Evolutionary conservation across 2,329 filamentous ascomycete species (phyloP).

Genomic region (Penicillium sp.): DNA sequence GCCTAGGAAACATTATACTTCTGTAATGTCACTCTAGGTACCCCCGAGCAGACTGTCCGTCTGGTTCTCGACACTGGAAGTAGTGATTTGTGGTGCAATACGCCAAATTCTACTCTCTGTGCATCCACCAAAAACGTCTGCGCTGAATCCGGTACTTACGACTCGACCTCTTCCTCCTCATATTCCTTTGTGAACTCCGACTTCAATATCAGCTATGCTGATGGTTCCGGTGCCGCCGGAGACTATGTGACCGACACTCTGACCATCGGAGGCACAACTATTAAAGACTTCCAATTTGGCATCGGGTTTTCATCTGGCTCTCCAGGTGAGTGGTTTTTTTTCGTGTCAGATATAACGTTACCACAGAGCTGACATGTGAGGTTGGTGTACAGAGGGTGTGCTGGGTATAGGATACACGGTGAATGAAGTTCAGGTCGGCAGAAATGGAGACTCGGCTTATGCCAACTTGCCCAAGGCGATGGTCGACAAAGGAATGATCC

Average conservation of each 20-base stretch:
- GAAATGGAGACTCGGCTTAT: slow-evolving; percentile 55
- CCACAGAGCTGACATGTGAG: not conserved
- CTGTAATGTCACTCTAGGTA: slow-evolving; percentile 57
- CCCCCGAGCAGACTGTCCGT: slow-evolving; percentile 54
- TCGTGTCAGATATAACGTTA: not conserved
- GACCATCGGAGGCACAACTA: slow-evolving; percentile 48
- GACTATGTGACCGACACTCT: slow-evolving; percentile 79
- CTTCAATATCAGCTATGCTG: slow-evolving; percentile 87
- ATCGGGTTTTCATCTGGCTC: slow-evolving; percentile 57
- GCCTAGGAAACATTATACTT: slow-evolving; percentile 56
- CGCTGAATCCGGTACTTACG: slow-evolving; percentile 51
- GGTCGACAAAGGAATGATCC: slow-evolving; percentile 59
- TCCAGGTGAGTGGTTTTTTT: slow-evolving; percentile 33
- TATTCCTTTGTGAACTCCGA: slow-evolving; percentile 69
- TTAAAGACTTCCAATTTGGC: slow-evolving; percentile 58
- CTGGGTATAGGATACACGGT: slow-evolving; percentile 77
- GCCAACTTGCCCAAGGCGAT: slow-evolving; percentile 67
- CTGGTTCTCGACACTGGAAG: slow-evolving; percentile 63
- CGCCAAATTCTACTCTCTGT: slow-evolving; percentile 51
- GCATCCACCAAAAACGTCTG: slow-evolving; percentile 42
- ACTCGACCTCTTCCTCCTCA: slow-evolving; percentile 64
- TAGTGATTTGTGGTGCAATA: slow-evolving; percentile 62
- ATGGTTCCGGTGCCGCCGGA: slow-evolving; percentile 72
- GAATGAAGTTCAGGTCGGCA: slow-evolving; percentile 64
- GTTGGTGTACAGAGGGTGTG: slow-evolving; percentile 60